Conservation (phyloP, 2,329 filamentous ascomycete species). For the Neofusicoccum kwambonambiense region DNA sequence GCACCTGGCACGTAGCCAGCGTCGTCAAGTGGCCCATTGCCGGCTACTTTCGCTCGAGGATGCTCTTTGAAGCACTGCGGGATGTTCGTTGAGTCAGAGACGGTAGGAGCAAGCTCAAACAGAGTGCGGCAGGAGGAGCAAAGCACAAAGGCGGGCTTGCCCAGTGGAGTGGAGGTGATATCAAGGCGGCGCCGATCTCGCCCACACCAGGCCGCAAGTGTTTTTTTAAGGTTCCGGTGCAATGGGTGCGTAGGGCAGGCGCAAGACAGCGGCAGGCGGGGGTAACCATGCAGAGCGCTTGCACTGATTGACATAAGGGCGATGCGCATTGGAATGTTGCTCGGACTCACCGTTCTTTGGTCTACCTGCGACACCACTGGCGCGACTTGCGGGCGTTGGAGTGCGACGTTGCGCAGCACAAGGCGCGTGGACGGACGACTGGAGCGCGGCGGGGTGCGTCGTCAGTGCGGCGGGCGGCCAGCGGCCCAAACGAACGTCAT, state of each 20-base stretch:
- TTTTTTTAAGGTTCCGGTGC: constrained; percentile 1
- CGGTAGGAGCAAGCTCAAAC: neutral
- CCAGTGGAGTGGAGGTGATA: neutral
- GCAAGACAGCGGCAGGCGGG: neutral
- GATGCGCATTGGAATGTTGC: neutral
- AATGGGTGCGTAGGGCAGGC: neutral
- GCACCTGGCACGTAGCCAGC: constrained; percentile 19
- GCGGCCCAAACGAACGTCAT: constrained; percentile 6
- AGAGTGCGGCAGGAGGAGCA: neutral
- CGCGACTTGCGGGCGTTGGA: neutral
- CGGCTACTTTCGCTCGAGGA: neutral
- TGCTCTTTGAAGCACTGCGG: neutral
- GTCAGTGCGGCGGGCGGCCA: neutral
- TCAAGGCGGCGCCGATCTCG: constrained; percentile 8
- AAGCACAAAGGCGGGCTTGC: neutral
- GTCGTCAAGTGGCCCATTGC: constrained; percentile 20
- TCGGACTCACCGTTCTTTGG: too few species aligned
- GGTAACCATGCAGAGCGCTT: neutral
- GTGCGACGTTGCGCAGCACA: constrained; percentile 5
- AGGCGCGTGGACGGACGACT: neutral
- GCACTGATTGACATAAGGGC: neutral
- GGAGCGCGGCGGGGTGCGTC: neutral
- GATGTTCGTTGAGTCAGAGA: neutral
- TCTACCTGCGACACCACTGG: neutral
- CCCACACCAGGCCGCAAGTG: neutral